phyloP scores from a whole-genome alignment of 192 early-diverging fungal species.

The Thamnidium elegans region DNA sequence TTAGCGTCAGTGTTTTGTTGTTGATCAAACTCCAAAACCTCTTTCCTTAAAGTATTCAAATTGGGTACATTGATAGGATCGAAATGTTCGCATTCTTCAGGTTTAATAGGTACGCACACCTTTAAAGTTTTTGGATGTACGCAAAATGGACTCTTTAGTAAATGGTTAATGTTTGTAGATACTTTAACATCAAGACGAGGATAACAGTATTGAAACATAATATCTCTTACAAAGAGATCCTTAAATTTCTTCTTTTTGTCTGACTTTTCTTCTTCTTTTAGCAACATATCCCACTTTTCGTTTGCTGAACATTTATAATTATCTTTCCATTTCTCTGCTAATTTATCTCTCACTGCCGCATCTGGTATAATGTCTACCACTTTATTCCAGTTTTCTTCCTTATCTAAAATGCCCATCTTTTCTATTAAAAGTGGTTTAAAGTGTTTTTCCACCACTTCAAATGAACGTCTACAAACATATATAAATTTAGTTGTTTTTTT shows the following conservation, averaged over 20 bases:
- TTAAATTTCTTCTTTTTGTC: conserved; percentile 11
- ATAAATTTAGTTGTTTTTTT: not conserved
- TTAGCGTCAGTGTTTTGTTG: conserved; percentile 22
- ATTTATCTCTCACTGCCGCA: conserved; percentile 47
- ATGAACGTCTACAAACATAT: conserved; percentile 48
- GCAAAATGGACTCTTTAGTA: conserved; percentile 97
- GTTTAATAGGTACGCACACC: conserved; percentile 92
- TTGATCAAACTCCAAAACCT: conserved; percentile 42
- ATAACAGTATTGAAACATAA: conserved; percentile 88
- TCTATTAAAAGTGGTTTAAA: conserved; percentile 72
- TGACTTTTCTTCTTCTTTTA: conserved; percentile 21
- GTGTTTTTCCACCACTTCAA: conserved; percentile 62
- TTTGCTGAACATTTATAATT: conserved; percentile 23
- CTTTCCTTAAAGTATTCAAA: conserved; percentile 59
- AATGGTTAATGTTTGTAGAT: conserved; percentile 84
- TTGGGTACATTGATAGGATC: conserved; percentile 81
- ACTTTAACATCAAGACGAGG: conserved; percentile 94
- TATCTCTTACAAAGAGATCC: conserved; percentile 58
- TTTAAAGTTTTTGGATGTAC: conserved; percentile 91
- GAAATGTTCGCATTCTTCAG: conserved; percentile 74
- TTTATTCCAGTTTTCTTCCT: conserved; percentile 66
- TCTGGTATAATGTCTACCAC: conserved; percentile 78
- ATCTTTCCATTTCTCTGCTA: conserved; percentile 44
- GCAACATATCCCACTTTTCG: conserved; percentile 49
- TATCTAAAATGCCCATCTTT: conserved; percentile 69